phyloP scores from a whole-genome alignment of 257 asterid species.

The Vinca minor region DNA sequence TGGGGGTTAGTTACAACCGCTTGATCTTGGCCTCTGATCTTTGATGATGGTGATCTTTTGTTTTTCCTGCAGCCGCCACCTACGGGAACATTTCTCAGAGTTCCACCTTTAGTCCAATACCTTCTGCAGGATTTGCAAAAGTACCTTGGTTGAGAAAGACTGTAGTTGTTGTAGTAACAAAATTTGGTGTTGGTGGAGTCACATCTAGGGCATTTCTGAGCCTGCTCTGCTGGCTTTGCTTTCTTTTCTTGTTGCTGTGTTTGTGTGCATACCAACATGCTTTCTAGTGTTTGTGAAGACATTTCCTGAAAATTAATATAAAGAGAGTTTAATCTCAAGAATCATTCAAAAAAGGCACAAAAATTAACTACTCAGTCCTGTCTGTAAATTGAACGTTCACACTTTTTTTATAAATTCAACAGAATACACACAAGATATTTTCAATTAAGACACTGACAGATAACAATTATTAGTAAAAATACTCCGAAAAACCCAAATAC shows the following conservation, averaged over 20 bases:
- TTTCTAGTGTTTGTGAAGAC: slow-evolving; percentile 64
- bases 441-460: too few relatives aligned
- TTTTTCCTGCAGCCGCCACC: slow-evolving; percentile 91
- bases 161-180: slow-evolving; percentile 92
- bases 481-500: too few relatives aligned
- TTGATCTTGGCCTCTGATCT: slow-evolving; percentile 46
- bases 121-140: slow-evolving; percentile 93
- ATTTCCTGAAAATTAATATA: slow-evolving; percentile 41
- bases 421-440: too few relatives aligned
- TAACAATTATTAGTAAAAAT: too few relatives aligned
- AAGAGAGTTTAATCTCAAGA: background rate
- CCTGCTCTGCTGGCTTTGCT: slow-evolving; percentile 56
- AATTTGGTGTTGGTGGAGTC: slow-evolving; percentile 90
- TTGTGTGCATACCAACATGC: slow-evolving; percentile 66
- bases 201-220: slow-evolving; percentile 83
- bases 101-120: slow-evolving; percentile 96
- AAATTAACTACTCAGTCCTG: too few relatives aligned
- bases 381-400: too few relatives aligned
- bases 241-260: slow-evolving; percentile 62
- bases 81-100: slow-evolving; percentile 80
- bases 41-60: slow-evolving; percentile 49
- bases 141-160: slow-evolving; percentile 90
- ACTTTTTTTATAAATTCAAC: too few relatives aligned
- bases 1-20: slow-evolving; percentile 21
- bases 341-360: background rate